Evolutionary conservation across 495 filamentous ascomycete genomes (phyloP).

Genomic region (Tuber magnatum): DNA sequence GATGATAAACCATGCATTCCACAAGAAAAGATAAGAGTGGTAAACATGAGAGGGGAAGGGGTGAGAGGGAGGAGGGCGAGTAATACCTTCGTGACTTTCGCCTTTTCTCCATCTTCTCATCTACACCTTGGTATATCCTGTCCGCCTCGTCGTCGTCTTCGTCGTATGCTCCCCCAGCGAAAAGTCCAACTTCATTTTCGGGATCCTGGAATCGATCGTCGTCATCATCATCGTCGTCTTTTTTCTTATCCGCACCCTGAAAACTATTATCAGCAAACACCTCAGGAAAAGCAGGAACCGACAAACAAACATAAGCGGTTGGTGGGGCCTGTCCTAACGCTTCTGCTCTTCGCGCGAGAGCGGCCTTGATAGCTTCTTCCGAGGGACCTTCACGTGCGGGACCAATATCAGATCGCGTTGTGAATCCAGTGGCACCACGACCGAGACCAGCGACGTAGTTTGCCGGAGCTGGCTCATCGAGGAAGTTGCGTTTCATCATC

Average conservation of each 20-base stretch:
- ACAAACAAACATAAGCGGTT: conserved; percentile 54
- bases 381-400: conserved; percentile 94
- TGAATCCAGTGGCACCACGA: conserved; percentile 96
- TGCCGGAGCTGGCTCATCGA: conserved; percentile 83
- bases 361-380: conserved; percentile 96
- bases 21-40: conserved; percentile 33
- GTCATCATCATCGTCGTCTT: conserved; percentile 67
- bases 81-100: conserved; percentile 83
- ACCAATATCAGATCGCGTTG: conserved; percentile 91
- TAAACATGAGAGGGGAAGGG: conserved; percentile 26
- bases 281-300: background rate
- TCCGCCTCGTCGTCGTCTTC: conserved; percentile 96
- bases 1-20: conserved; percentile 65
- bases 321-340: conserved; percentile 73
- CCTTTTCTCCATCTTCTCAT: conserved; percentile 90
- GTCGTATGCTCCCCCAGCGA: conserved; percentile 88
- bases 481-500: conserved; percentile 82
- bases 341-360: conserved; percentile 82
- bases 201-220: conserved; percentile 89
- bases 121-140: conserved; percentile 86
- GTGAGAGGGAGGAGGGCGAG: conserved; percentile 32
- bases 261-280: conserved; percentile 7
- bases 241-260: conserved; percentile 67
- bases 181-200: conserved; percentile 92
- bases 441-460: conserved; percentile 98